Conservation (phyloP, 352 stramenopile species). For the Pseudoperonospora humuli region DNA sequence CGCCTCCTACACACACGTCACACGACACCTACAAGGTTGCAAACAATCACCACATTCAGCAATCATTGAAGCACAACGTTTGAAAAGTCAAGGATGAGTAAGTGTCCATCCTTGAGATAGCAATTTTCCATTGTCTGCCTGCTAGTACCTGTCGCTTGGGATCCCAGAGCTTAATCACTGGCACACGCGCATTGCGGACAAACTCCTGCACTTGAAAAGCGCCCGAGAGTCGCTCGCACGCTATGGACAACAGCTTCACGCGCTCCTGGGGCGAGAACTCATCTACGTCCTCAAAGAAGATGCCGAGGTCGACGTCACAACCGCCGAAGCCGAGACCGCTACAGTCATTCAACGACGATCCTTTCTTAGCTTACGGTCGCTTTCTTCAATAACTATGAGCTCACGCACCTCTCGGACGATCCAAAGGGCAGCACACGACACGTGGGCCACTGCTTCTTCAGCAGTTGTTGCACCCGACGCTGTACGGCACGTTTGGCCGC, state of each 20-base stretch:
- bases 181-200: slow-evolving; percentile 60
- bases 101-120: no score
- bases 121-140: background rate
- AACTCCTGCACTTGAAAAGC: slow-evolving; percentile 66
- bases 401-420: slow-evolving; percentile 64
- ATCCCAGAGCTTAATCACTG: slow-evolving; percentile 78
- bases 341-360: slow-evolving; percentile 1
- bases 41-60: background rate
- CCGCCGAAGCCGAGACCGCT: slow-evolving; percentile 69
- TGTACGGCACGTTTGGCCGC: slow-evolving; percentile 40
- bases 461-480: slow-evolving; percentile 41
- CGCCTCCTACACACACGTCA: slow-evolving; percentile 67
- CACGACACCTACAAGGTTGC: slow-evolving; percentile 35
- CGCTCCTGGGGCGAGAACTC: slow-evolving; percentile 52
- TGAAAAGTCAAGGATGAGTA: no score
- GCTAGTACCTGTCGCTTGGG: slow-evolving; percentile 31
- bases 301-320: slow-evolving; percentile 72
- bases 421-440: slow-evolving; percentile 63
- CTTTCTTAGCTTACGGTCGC: background rate
- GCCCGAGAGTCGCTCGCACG: slow-evolving; percentile 29
- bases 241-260: slow-evolving; percentile 46
- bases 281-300: slow-evolving; percentile 73
- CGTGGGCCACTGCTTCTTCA: slow-evolving; percentile 47
- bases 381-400: background rate
- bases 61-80: no score